Evolutionary conservation across 2,329 filamentous ascomycete species (phyloP).

Genomic region (Fusarium bactridioides): DNA sequence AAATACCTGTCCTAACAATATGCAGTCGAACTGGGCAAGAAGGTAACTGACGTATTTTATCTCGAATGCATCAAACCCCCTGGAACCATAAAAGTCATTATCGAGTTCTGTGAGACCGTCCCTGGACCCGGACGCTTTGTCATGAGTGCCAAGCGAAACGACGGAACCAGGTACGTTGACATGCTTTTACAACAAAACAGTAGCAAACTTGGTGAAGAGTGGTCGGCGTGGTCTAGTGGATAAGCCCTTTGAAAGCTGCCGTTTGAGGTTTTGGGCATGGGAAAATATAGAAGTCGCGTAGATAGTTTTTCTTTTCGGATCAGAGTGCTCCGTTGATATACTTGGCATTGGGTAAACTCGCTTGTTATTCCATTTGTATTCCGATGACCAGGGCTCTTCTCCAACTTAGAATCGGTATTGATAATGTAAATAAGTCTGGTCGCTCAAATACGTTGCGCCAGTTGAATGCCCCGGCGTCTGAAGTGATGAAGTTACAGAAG

Average conservation of each 20-base stretch:
- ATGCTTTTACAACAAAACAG: too few species aligned
- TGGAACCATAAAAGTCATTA: too few species aligned
- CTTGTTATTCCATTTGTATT: not conserved
- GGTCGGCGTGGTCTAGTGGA: not conserved
- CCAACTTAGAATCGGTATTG: not conserved
- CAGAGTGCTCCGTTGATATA: not conserved
- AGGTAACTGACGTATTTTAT: not conserved
- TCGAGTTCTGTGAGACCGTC: not conserved
- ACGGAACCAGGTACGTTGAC: not conserved
- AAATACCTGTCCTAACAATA: too few species aligned
- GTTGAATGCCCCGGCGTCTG: not conserved
- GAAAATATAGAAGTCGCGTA: not conserved
- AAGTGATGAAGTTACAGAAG: not conserved
- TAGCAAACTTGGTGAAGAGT: not conserved
- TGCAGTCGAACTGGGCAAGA: not conserved
- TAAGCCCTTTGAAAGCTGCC: not conserved
- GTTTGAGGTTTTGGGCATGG: not conserved
- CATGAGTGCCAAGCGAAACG: not conserved
- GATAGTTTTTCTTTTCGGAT: not conserved
- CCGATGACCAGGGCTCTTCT: accelerated
- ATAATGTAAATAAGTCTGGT: not conserved
- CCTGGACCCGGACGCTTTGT: too few species aligned
- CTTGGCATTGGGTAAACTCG: not conserved
- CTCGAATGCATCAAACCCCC: too few species aligned
- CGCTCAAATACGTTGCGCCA: not conserved